phyloP scores from a whole-genome alignment of 2,329 filamentous ascomycete species.

The Penicillium griseofulvum region DNA sequence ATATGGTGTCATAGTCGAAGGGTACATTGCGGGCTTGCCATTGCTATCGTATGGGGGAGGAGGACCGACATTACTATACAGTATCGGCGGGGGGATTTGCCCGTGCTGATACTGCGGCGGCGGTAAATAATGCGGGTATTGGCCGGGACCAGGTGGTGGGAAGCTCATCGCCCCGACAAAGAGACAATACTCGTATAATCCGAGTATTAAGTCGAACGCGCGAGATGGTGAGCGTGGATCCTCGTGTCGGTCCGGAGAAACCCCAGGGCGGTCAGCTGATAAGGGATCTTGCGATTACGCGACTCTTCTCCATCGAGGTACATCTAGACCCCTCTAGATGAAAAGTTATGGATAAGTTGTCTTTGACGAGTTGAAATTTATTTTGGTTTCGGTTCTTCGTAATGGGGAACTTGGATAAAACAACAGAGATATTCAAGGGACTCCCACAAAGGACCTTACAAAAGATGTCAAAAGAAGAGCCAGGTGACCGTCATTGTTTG shows the following conservation, averaged over 20 bases:
- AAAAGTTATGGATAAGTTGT: background rate
- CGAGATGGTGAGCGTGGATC: conserved; percentile 8
- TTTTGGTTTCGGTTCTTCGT: background rate
- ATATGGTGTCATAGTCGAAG: conserved; percentile 35
- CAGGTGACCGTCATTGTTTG: background rate
- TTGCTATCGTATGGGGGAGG: conserved; percentile 33
- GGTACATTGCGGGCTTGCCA: conserved; percentile 36
- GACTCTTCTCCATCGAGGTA: background rate
- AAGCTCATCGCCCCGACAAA: conserved; percentile 42
- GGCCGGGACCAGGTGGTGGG: conserved; percentile 41
- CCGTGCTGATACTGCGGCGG: conserved; percentile 36
- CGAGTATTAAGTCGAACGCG: conserved; percentile 12
- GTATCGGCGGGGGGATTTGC: conserved; percentile 34
- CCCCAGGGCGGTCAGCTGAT: conserved; percentile 26
- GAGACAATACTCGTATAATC: conserved; percentile 17
- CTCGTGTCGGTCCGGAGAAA: conserved; percentile 34
- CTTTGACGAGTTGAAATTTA: background rate
- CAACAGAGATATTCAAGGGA: background rate
- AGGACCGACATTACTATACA: conserved; percentile 37
- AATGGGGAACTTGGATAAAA: background rate
- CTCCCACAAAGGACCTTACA: background rate
- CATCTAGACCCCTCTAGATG: background rate
- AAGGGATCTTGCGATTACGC: conserved; percentile 12
- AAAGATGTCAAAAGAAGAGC: background rate
- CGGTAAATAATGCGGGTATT: conserved; percentile 32